Conservation (phyloP, 139 green algal species). For the Nannochloris sp. region DNA sequence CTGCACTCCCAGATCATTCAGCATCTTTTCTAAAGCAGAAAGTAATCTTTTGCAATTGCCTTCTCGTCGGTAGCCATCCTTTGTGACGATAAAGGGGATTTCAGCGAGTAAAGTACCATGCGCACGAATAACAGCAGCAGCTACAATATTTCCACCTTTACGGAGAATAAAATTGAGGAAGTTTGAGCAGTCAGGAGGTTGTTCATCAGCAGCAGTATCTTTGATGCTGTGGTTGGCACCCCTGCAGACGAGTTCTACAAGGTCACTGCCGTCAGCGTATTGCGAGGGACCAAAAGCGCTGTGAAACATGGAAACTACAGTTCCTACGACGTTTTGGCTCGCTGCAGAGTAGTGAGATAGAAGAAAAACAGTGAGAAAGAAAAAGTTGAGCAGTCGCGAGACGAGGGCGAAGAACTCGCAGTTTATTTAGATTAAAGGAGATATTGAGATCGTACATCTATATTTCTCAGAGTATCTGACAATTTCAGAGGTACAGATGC, state of each 20-base stretch:
- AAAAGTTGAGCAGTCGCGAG: not conserved
- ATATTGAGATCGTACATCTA: not conserved
- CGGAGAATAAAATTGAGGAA: slow-evolving; percentile 51
- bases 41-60: slow-evolving; percentile 51
- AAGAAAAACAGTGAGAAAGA: not conserved
- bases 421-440: too few relatives aligned
- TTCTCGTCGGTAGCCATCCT: slow-evolving; percentile 43
- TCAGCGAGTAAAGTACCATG: slow-evolving; percentile 37
- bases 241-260: slow-evolving; percentile 62
- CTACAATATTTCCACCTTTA: slow-evolving; percentile 41
- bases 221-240: slow-evolving; percentile 8
- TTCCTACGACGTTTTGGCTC: slow-evolving; percentile 18
- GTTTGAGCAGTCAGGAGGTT: not conserved
- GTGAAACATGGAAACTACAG: slow-evolving; percentile 38
- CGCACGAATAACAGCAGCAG: slow-evolving; percentile 45
- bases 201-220: slow-evolving; percentile 20
- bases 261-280: slow-evolving; percentile 55
- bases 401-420: too few relatives aligned
- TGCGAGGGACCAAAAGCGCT: slow-evolving; percentile 42
- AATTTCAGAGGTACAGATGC: slow-evolving; percentile 1
- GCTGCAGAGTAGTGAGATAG: slow-evolving; percentile 17
- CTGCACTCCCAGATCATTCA: slow-evolving; percentile 35
- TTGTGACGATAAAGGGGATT: slow-evolving; percentile 62
- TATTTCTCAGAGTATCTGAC: not conserved
- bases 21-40: slow-evolving; percentile 43